These are phyloP conservation scores for Backusella luteola DNA, from an alignment of 192 early-diverging fungal genomes.

Conservation along the genomic window DNA sequence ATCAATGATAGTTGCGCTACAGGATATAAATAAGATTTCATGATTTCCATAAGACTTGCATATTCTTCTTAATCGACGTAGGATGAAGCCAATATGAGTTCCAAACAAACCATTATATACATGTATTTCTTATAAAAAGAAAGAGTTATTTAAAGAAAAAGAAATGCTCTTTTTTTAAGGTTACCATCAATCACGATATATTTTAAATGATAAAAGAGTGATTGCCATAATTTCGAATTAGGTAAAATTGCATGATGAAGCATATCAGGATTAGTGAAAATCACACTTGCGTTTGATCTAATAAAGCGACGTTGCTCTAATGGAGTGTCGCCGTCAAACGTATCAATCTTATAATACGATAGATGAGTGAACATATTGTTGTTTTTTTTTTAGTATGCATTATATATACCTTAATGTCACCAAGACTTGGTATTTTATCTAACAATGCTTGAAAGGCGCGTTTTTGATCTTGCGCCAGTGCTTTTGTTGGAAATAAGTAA, in stretches of 20 bases:
- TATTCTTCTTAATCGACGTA: conserved; percentile 64
- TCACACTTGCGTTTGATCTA: conserved; percentile 49
- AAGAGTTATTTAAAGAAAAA: neutral
- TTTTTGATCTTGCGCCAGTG: conserved; percentile 80
- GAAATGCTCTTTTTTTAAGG: neutral
- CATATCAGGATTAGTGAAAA: conserved; percentile 87
- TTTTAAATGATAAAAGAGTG: conserved; percentile 50
- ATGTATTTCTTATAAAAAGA: conserved; percentile 58
- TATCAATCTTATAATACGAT: conserved; percentile 30
- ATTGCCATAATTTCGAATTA: conserved; percentile 51
- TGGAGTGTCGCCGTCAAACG: conserved; percentile 70
- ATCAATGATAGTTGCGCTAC: conserved; percentile 63
- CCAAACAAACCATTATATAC: conserved; percentile 68
- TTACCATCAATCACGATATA: conserved; percentile 68
- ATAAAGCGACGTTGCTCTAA: conserved; percentile 43
- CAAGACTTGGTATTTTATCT: conserved; percentile 20
- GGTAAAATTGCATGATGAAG: conserved; percentile 71
- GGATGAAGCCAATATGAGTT: conserved; percentile 59
- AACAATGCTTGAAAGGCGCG: conserved; percentile 44
- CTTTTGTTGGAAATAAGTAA: conserved; percentile 80
- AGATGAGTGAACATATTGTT: neutral
- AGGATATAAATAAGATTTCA: conserved; percentile 57
- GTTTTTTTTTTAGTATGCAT: neutral
- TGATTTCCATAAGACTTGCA: conserved; percentile 46
- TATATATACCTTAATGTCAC: conserved; percentile 26